Percentiles rank a stretch among this genome's conserved stretches.
Evolutionary conservation across 2,329 filamentous ascomycete species (phyloP).

Genomic region (Colletotrichum limetticola): DNA sequence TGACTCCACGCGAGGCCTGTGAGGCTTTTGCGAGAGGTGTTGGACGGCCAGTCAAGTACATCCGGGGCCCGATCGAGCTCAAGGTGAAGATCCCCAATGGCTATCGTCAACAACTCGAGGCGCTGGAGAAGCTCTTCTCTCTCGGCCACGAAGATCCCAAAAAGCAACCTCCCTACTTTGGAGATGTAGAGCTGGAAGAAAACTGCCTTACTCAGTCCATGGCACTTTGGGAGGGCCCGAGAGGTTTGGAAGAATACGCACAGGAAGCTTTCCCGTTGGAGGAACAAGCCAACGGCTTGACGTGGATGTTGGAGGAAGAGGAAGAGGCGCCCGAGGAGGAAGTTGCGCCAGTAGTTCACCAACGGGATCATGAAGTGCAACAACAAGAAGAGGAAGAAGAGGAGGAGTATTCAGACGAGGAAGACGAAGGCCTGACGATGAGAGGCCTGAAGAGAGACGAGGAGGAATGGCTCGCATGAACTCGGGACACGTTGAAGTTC

Average conservation of each 20-base stretch:
- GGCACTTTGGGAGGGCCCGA: slow-evolving; percentile 89
- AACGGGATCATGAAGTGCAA: slow-evolving; percentile 41
- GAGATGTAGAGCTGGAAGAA: slow-evolving; percentile 64
- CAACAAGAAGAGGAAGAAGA: slow-evolving; percentile 55
- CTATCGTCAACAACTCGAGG: slow-evolving; percentile 88
- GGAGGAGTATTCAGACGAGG: slow-evolving; percentile 60
- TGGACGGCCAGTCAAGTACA: slow-evolving; percentile 81
- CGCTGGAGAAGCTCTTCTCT: slow-evolving; percentile 69
- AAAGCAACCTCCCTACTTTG: slow-evolving; percentile 73
- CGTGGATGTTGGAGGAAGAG: slow-evolving; percentile 82
- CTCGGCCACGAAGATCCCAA: slow-evolving; percentile 60
- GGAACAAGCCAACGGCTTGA: slow-evolving; percentile 91
- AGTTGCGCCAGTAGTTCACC: slow-evolving; percentile 35
- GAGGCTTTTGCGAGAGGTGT: slow-evolving; percentile 82
- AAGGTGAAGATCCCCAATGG: slow-evolving; percentile 87
- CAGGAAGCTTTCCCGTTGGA: slow-evolving; percentile 94
- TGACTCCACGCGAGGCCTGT: slow-evolving; percentile 87
- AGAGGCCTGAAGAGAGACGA: slow-evolving; percentile 66
- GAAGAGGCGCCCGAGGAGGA: slow-evolving; percentile 50
- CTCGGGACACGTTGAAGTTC: not conserved
- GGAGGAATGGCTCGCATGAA: slow-evolving; percentile 68
- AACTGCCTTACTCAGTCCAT: slow-evolving; percentile 80
- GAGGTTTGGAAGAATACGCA: slow-evolving; percentile 93
- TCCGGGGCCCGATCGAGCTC: slow-evolving; percentile 82
- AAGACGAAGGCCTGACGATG: slow-evolving; percentile 70